Conservation (phyloP, 805 yeast genomes). For the Sugiyamaella americana region DNA sequence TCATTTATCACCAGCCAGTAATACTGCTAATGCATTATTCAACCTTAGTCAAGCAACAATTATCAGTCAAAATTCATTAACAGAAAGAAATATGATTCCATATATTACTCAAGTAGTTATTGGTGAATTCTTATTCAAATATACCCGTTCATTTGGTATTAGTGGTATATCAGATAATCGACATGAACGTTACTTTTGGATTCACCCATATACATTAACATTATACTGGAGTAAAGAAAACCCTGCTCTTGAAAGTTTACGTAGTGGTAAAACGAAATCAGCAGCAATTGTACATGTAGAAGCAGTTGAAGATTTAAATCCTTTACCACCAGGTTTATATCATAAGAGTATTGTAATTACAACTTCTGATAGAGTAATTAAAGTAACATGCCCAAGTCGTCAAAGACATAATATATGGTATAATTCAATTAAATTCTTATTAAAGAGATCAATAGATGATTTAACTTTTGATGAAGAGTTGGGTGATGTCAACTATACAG, state of each 20-base stretch:
- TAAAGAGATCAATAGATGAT: slow-evolving; percentile 38
- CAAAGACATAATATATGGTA: slow-evolving; percentile 89
- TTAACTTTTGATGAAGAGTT: slow-evolving; percentile 21
- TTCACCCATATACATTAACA: slow-evolving; percentile 88
- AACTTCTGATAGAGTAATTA: slow-evolving; percentile 59
- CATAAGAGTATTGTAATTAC: slow-evolving; percentile 76
- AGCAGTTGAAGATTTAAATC: slow-evolving; percentile 76
- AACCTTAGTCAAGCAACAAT: slow-evolving; percentile 21
- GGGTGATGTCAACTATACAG: slow-evolving; percentile 13
- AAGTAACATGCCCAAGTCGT: slow-evolving; percentile 81
- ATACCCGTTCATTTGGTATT: slow-evolving; percentile 67
- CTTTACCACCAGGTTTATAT: slow-evolving; percentile 82
- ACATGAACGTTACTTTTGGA: slow-evolving; percentile 93
- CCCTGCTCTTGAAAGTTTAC: slow-evolving; percentile 62
- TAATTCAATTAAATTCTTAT: slow-evolving; percentile 69
- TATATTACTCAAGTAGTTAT: slow-evolving; percentile 88
- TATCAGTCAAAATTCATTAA: slow-evolving; percentile 19
- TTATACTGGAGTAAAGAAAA: slow-evolving; percentile 82
- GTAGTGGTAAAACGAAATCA: slow-evolving; percentile 57
- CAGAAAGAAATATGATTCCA: slow-evolving; percentile 61
- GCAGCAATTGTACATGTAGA: slow-evolving; percentile 75
- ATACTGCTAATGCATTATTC: neutral
- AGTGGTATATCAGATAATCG: slow-evolving; percentile 64
- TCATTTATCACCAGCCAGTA: neutral
- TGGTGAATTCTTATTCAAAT: slow-evolving; percentile 85